Conservation (phyloP, 257 asterid species). For the Forsythia viridissima region DNA sequence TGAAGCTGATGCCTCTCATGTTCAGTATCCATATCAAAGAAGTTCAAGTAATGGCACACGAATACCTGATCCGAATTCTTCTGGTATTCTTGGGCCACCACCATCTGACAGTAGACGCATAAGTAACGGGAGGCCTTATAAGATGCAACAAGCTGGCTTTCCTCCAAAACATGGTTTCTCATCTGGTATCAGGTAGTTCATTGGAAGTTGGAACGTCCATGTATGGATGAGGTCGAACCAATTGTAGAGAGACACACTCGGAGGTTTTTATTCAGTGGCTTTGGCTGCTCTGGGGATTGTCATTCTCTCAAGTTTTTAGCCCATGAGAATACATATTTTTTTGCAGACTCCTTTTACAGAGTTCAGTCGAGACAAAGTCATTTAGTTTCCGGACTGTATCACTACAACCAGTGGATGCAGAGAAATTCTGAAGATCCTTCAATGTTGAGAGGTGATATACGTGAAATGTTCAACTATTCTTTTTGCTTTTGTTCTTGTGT, state of each 20-base stretch:
- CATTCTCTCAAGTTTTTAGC: conserved; percentile 23
- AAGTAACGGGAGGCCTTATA: conserved; percentile 71
- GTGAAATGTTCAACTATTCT: conserved; percentile 35
- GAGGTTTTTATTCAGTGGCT: conserved; percentile 27
- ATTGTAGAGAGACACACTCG: conserved; percentile 20
- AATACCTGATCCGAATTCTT: conserved; percentile 63
- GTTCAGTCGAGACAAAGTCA: conserved; percentile 34
- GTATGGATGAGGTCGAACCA: conserved; percentile 24
- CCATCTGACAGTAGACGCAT: conserved; percentile 67
- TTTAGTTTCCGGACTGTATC: conserved; percentile 17
- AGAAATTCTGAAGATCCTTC: conserved; percentile 33
- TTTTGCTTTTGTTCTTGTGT: conserved; percentile 34
- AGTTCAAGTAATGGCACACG: conserved; percentile 55
- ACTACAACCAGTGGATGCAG: conserved; percentile 29
- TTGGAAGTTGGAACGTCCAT: neutral
- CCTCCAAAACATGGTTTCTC: conserved; percentile 70
- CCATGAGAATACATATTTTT: conserved; percentile 30
- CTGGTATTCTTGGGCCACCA: conserved; percentile 93
- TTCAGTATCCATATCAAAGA: conserved; percentile 61
- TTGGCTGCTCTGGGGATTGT: conserved; percentile 29
- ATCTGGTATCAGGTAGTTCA: conserved; percentile 54
- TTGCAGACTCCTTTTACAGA: conserved; percentile 33
- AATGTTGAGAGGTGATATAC: conserved; percentile 23
- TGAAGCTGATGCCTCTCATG: conserved; percentile 66
- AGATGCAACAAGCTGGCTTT: conserved; percentile 54